Evolutionary conservation across 108 stramenopile genomes (phyloP).

Genomic region (Fistulifera solaris): DNA sequence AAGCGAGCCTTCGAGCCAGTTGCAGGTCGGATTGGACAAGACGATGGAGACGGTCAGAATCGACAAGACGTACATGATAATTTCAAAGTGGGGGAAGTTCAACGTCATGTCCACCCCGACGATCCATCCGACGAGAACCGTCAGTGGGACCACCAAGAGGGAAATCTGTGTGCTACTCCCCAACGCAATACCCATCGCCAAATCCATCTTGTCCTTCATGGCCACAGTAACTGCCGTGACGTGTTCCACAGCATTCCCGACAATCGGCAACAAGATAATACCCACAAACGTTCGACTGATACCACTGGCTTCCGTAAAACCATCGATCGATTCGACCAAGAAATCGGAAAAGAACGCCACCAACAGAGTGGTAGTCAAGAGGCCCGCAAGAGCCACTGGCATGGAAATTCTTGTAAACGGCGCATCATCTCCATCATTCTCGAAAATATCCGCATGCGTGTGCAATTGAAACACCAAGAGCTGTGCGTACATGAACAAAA

Average conservation of each 20-base stretch:
- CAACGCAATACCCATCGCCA: constrained; percentile 85
- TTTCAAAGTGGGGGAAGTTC: constrained; percentile 82
- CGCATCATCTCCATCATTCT: constrained; percentile 42
- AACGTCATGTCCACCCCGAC: constrained; percentile 81
- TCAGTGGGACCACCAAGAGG: constrained; percentile 82
- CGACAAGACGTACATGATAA: constrained; percentile 67
- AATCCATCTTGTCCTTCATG: constrained; percentile 90
- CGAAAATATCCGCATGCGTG: constrained; percentile 83
- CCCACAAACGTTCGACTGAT: constrained; percentile 84
- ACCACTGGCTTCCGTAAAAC: constrained; percentile 59
- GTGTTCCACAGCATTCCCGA: constrained; percentile 93
- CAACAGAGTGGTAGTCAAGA: constrained; percentile 53
- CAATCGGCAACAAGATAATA: constrained; percentile 84
- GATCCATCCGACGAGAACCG: constrained; percentile 78
- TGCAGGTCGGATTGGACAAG: constrained; percentile 55
- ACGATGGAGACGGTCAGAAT: constrained; percentile 68
- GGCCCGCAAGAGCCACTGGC: constrained; percentile 57
- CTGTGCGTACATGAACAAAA: constrained; percentile 86
- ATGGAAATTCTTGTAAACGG: constrained; percentile 48
- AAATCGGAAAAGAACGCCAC: constrained; percentile 78
- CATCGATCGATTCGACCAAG: constrained; percentile 80
- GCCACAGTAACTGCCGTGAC: constrained; percentile 89
- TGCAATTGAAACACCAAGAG: constrained; percentile 89
- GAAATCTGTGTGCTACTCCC: constrained; percentile 85
- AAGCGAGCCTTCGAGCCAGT: constrained; percentile 86